Conservation (phyloP, 441 rosid genomes). For the Raphanus hybrid region DNA sequence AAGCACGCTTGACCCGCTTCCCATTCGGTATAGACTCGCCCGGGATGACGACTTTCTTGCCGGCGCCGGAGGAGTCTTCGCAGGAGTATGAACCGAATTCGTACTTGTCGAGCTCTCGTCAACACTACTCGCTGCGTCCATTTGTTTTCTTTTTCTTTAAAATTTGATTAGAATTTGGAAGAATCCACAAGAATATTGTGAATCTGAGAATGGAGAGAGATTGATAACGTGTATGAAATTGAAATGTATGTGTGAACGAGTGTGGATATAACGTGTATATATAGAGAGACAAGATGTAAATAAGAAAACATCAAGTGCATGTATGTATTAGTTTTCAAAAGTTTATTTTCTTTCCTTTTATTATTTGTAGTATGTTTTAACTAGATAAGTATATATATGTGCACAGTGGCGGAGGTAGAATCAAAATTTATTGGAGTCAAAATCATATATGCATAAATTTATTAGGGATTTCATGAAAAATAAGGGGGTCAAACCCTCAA, state of each 20-base stretch:
- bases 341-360: not conserved
- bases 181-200: constrained; percentile 30
- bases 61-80: constrained; percentile 36
- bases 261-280: constrained; percentile 25
- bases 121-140: constrained; percentile 61
- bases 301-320: constrained; percentile 35
- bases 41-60: constrained; percentile 36
- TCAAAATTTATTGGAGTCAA: too few species aligned
- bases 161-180: not conserved
- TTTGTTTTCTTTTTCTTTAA: constrained; percentile 8
- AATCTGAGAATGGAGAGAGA: constrained; percentile 16
- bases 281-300: constrained; percentile 39
- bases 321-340: constrained; percentile 21
- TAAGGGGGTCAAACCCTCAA: too few species aligned
- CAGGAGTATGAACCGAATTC: constrained; percentile 44
- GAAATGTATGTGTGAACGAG: constrained; percentile 25
- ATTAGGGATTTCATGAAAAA: too few species aligned
- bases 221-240: constrained; percentile 20
- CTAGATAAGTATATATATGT: not conserved
- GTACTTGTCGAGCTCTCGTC: constrained; percentile 66
- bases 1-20: constrained; percentile 74
- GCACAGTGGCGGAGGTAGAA: too few species aligned
- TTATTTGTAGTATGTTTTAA: constrained; percentile 19
- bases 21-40: constrained; percentile 55
- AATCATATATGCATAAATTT: too few species aligned